Evolutionary conservation across 345 rosid genomes (phyloP).

Genomic region (Zanthoxylum bungeanum): DNA sequence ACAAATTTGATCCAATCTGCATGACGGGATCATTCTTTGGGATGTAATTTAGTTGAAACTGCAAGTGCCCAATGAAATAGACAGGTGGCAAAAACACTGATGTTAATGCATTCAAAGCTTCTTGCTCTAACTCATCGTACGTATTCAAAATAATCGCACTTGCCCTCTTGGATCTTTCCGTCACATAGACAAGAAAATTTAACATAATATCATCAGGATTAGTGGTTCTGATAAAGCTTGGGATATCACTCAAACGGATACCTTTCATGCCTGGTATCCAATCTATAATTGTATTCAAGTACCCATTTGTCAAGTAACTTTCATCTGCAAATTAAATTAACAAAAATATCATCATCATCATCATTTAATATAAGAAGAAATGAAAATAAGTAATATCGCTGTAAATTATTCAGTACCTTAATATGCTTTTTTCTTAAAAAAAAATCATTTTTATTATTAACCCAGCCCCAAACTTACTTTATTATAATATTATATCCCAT

Average conservation of each 20-base stretch:
- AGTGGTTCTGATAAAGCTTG: slow-evolving; percentile 41
- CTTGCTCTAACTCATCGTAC: slow-evolving; percentile 39
- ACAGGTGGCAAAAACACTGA: slow-evolving; percentile 35
- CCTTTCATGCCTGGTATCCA: slow-evolving; percentile 47
- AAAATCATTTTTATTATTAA: too few species aligned
- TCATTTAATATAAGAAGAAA: too few species aligned
- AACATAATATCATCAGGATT: slow-evolving; percentile 31
- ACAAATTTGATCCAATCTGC: slow-evolving; percentile 38
- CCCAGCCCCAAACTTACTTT: too few species aligned
- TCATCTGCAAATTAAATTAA: slow-evolving; percentile 30
- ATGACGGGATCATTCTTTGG: slow-evolving; percentile 12
- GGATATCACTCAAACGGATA: slow-evolving; percentile 42
- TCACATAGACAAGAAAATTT: not conserved
- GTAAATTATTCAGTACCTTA: too few species aligned
- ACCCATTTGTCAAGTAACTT: slow-evolving; percentile 43
- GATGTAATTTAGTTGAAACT: slow-evolving; percentile 26
- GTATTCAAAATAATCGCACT: slow-evolving; percentile 53
- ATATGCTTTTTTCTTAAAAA: too few species aligned
- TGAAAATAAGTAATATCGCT: not conserved
- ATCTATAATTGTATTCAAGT: slow-evolving; percentile 38
- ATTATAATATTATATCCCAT: too few species aligned
- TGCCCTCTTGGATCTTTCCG: slow-evolving; percentile 31
- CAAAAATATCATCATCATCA: not conserved
- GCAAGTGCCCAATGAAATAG: slow-evolving; percentile 45
- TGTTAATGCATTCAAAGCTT: slow-evolving; percentile 26